Base-by-base conservation (phyloP, 2,329 filamentous ascomycete species). In the Scedosporium dehoogii region DNA sequence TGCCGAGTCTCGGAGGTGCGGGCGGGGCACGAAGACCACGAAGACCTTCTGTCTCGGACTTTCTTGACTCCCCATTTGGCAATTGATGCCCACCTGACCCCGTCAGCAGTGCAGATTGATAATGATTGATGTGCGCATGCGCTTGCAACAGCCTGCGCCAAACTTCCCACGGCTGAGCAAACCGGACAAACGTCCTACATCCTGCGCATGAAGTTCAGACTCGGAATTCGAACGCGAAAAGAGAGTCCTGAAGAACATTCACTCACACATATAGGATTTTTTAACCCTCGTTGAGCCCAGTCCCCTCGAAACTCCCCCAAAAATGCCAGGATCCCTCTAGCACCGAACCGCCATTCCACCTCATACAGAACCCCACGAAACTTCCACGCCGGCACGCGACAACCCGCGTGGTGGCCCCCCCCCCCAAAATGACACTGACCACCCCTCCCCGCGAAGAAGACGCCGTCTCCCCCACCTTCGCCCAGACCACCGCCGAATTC, bases 401-500 rank as follows among this genome's bases (percentile, higher is more conserved):
- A 33, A 7, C 29, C 29, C 29, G 29, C 29, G 29, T 33, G 6
- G 29, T 33, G 27, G 3, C 27, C 61, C 59, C 61, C 67, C 67
- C 64, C 59, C 60, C 56, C 69, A 69, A 21, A 29, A 25, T 23
- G 44, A 33, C 38, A 38, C 23, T 42, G 23, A n/a, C 33, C 4
- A 21, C 48, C n/a, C 48, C 48, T 12, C 10, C 48, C 21, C 16
- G 10, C 21, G n/a, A 12, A 53, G 48, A 21, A 21, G 48, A 21
- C 10, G n/a, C 23, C 48, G 23, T 25, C n/a, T 70, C 71, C 59
- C 71, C 73, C 21, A 72, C 72, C n/a, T 76, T 76, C 66, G 74
- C 74, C 59, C 75, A 75, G 67, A 76, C 74, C 41, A 72, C 73
- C 53, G 70, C 71, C 56, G 73, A 75, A 58, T 71, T 74, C 65